Base-by-base conservation (phyloP, 2,329 filamentous ascomycete genomes). In the Leptographium radiaticola region DNA sequence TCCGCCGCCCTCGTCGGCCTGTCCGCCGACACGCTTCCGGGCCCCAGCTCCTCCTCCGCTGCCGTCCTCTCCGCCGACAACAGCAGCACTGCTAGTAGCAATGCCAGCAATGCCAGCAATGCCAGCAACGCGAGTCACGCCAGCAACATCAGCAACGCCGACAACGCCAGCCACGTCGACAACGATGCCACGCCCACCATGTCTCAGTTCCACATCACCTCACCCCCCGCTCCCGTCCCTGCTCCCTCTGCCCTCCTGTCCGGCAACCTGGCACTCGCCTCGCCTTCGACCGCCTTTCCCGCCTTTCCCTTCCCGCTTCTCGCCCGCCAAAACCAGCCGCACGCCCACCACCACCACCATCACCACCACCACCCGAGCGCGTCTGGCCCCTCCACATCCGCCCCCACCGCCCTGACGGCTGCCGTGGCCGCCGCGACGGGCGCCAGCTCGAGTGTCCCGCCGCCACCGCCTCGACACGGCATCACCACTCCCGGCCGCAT, bases 191-290 rank as follows among this genome's bases (percentile, higher is more conserved):
- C 79, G 7, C 79, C 83, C 33, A 79, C 81, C 20, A 75, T 67
- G 52, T 74, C 78, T 51, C 76, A 78, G 57, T 81, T 82, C 54
- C 77, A 60, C 83, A 15, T 86, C 62, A 85, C 81, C 55, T 86
- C 87, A 34, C 84, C 86, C 1, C 80, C 85, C 1, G 84, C 87
- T 59, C 77, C 84, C 6, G 30, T 33, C 5, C 25, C 45, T 10
- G 48, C 20, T n/a, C 30, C 31, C n/a, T 20, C 31, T 6, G 20
- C 48, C 25, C 53, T 50, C 40, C 31, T 42, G 12, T 31, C 43
- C n/a, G 44, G 33, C 8, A 34, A 30, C 9, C 30, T 20, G n/a
- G 31, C 44, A 18, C 15, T 53, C 33, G 25, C 51, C 12, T 13
- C 45, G 34, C 43, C 53, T 18, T 44, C 48, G 10, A 7, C 38